Evolutionary conservation across 2,329 filamentous ascomycete genomes (phyloP).

Genomic region (Geosmithia putterillii): DNA sequence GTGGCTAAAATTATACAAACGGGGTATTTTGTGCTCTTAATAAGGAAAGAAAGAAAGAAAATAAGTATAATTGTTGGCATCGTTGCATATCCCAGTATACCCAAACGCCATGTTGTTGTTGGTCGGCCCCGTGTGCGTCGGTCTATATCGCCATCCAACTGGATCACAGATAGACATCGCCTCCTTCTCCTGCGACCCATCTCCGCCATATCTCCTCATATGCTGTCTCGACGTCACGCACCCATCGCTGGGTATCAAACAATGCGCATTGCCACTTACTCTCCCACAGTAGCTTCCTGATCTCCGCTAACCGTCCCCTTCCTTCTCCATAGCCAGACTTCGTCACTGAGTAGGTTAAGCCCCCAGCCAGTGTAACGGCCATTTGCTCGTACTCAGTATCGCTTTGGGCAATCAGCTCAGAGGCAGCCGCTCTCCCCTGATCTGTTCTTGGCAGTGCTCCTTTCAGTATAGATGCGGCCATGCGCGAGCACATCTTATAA

Average conservation of each 20-base stretch:
- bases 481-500: slow-evolving; percentile 98
- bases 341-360: slow-evolving; percentile 44
- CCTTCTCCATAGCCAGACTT: slow-evolving; percentile 37
- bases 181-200: slow-evolving; percentile 79
- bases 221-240: slow-evolving; percentile 73
- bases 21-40: not conserved
- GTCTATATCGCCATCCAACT: not conserved
- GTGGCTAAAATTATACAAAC: not conserved
- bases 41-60: not conserved
- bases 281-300: slow-evolving; percentile 73
- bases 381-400: slow-evolving; percentile 78
- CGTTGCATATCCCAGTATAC: not conserved
- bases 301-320: slow-evolving; percentile 59
- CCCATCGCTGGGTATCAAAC: slow-evolving; percentile 89
- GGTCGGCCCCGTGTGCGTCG: too few relatives aligned
- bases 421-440: slow-evolving; percentile 54
- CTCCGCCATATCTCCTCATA: slow-evolving; percentile 80
- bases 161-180: slow-evolving; percentile 71
- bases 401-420: slow-evolving; percentile 63
- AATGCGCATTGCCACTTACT: slow-evolving; percentile 76
- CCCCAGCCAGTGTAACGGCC: slow-evolving; percentile 54
- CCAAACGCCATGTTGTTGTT: too few relatives aligned
- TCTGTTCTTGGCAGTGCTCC: slow-evolving; percentile 68
- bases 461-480: slow-evolving; percentile 88
- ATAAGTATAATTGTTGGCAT: not conserved